phyloP scores from a whole-genome alignment of 2,329 filamentous ascomycete species.

The Emergomyces africanus region DNA sequence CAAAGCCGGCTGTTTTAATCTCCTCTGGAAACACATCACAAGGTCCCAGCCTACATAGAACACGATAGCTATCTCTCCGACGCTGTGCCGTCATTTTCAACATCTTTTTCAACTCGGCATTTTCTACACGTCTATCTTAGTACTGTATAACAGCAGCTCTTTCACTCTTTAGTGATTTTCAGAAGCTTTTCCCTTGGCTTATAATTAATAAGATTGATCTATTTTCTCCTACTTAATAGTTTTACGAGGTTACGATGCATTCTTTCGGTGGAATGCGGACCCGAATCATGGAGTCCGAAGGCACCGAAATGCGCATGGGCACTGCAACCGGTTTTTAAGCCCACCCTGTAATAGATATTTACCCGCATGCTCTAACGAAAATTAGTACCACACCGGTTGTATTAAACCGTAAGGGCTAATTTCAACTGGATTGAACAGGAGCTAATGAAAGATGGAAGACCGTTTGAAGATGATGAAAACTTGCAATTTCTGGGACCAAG shows the following conservation, averaged over 20 bases:
- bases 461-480: not conserved
- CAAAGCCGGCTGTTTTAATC: not conserved
- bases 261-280: not conserved
- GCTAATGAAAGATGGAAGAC: not conserved
- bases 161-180: too few relatives aligned
- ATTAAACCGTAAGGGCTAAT: not conserved
- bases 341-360: too few relatives aligned
- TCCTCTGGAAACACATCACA: not conserved
- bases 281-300: not conserved
- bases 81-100: not conserved
- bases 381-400: too few relatives aligned
- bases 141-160: too few relatives aligned
- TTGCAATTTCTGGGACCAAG: not conserved
- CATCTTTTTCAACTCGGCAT: too few relatives aligned
- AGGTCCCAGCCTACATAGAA: not conserved
- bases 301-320: not conserved
- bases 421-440: not conserved
- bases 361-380: too few relatives aligned
- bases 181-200: too few relatives aligned
- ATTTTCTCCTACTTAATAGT: not conserved
- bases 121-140: too few relatives aligned
- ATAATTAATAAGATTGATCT: not conserved
- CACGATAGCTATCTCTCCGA: not conserved
- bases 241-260: not conserved
- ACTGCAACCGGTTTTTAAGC: too few relatives aligned